Evolutionary conservation across 2,329 filamentous ascomycete genomes (phyloP).

Genomic region (Fusarium udum): DNA sequence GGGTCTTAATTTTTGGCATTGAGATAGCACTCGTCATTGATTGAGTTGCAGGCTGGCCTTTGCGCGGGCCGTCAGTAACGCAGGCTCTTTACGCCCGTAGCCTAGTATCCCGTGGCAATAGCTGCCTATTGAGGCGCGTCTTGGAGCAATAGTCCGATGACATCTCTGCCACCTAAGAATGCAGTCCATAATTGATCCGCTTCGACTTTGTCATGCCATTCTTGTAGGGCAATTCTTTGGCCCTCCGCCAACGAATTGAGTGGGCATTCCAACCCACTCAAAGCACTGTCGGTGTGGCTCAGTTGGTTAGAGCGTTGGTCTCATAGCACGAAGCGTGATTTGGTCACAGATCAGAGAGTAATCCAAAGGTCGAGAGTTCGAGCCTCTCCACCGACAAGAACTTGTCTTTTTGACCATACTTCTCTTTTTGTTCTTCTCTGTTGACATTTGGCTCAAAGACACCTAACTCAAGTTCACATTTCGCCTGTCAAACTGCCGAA

Average conservation of each 20-base stretch:
- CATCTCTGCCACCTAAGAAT: neutral
- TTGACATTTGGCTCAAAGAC: neutral
- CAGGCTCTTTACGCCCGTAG: neutral
- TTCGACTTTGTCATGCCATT: neutral
- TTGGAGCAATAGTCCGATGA: neutral
- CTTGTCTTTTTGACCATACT: neutral
- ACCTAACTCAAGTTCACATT: neutral
- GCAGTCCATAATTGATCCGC: neutral
- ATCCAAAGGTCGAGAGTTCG: conserved; percentile 9
- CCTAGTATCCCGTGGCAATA: too few species aligned
- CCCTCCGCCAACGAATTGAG: neutral
- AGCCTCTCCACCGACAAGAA: conserved; percentile 1
- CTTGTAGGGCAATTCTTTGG: neutral
- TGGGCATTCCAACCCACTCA: neutral
- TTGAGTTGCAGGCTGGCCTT: neutral
- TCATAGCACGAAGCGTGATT: neutral
- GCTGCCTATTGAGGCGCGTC: too few species aligned
- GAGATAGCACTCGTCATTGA: neutral
- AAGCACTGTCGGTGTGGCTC: neutral
- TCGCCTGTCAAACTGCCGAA: neutral
- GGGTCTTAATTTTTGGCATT: accelerated
- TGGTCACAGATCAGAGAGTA: neutral
- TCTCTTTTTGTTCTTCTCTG: neutral
- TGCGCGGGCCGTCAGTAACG: neutral
- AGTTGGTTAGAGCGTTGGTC: conserved; percentile 10